phyloP scores from a whole-genome alignment of 2,329 filamentous ascomycete genomes.

The Claviceps purpurea region DNA sequence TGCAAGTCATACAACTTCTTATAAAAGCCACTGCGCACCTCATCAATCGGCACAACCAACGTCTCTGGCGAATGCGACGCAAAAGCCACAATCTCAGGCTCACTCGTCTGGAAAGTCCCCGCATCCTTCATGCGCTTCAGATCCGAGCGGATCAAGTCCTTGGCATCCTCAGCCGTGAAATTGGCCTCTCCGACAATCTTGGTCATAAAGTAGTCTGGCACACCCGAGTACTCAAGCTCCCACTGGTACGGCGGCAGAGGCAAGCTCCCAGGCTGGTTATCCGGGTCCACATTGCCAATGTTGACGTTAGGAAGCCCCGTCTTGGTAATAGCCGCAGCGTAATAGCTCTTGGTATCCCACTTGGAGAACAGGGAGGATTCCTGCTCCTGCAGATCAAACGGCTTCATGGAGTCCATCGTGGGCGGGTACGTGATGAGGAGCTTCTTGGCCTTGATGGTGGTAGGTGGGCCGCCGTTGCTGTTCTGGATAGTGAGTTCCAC shows the following conservation, averaged over 20 bases:
- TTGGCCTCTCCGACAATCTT: slow-evolving; percentile 6
- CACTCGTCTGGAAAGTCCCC: background rate
- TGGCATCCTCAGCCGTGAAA: slow-evolving; percentile 7
- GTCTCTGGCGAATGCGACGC: slow-evolving; percentile 17
- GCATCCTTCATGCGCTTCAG: slow-evolving; percentile 3
- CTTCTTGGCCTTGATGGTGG: slow-evolving; percentile 18
- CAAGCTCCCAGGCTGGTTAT: slow-evolving; percentile 7
- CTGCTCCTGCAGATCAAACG: slow-evolving; percentile 17
- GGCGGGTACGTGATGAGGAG: slow-evolving; percentile 25
- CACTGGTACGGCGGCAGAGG: slow-evolving; percentile 8
- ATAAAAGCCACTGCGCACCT: slow-evolving; percentile 21
- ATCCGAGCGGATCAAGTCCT: slow-evolving; percentile 6
- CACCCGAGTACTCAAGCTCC: slow-evolving; percentile 3
- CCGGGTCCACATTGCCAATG: slow-evolving; percentile 12
- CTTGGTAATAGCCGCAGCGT: slow-evolving; percentile 18
- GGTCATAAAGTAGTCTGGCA: slow-evolving; percentile 2
- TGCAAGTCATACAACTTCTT: slow-evolving; percentile 19
- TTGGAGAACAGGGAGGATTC: slow-evolving; percentile 21
- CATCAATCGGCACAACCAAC: slow-evolving; percentile 14
- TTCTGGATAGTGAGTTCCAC: slow-evolving; percentile 15
- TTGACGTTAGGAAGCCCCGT: slow-evolving; percentile 11
- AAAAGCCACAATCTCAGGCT: slow-evolving; percentile 16
- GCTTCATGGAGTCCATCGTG: slow-evolving; percentile 16
- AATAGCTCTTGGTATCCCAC: slow-evolving; percentile 20
- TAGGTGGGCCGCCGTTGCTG: slow-evolving; percentile 10